Conservation (phyloP, 768 basidiomycete genomes). For the Amyloporia xantha region DNA sequence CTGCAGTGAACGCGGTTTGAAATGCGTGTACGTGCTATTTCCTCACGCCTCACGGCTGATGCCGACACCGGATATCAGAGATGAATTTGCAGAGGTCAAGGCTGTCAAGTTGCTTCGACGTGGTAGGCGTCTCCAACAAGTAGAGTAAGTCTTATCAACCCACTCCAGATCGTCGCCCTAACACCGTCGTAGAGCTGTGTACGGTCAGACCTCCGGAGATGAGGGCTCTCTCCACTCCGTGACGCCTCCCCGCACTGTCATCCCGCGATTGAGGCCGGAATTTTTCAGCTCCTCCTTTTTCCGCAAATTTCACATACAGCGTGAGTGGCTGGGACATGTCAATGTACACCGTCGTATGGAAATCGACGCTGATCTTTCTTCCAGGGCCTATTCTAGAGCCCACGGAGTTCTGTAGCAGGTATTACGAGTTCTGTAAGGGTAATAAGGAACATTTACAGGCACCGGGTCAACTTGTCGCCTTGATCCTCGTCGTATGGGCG, state of each 20-base stretch:
- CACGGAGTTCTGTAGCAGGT: constrained; percentile 71
- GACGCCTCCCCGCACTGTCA: constrained; percentile 43
- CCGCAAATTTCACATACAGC: constrained; percentile 76
- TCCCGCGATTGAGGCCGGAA: constrained; percentile 66
- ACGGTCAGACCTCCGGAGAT: constrained; percentile 57
- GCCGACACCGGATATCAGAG: constrained; percentile 38
- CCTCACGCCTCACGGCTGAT: not conserved
- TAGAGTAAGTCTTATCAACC: constrained; percentile 50
- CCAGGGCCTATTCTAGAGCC: constrained; percentile 84
- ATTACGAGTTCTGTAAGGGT: constrained; percentile 57
- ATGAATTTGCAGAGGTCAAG: constrained; percentile 89
- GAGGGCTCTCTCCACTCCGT: constrained; percentile 29
- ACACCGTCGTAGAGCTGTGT: constrained; percentile 52
- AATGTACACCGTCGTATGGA: not conserved
- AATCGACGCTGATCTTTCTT: not conserved
- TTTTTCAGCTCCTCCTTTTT: constrained; percentile 88
- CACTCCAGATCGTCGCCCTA: constrained; percentile 6
- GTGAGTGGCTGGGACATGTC: constrained; percentile 35
- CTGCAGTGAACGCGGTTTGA: constrained; percentile 81
- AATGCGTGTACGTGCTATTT: constrained; percentile 76
- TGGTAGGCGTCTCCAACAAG: constrained; percentile 76
- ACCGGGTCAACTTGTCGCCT: constrained; percentile 70
- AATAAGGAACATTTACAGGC: constrained; percentile 50
- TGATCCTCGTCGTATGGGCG: constrained; percentile 84
- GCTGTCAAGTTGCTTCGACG: constrained; percentile 80